Evolutionary conservation across 495 filamentous ascomycete species (phyloP), one percentile per base, ranked within the genome.

Genomic region (Daldinia vernicosa): DNA sequence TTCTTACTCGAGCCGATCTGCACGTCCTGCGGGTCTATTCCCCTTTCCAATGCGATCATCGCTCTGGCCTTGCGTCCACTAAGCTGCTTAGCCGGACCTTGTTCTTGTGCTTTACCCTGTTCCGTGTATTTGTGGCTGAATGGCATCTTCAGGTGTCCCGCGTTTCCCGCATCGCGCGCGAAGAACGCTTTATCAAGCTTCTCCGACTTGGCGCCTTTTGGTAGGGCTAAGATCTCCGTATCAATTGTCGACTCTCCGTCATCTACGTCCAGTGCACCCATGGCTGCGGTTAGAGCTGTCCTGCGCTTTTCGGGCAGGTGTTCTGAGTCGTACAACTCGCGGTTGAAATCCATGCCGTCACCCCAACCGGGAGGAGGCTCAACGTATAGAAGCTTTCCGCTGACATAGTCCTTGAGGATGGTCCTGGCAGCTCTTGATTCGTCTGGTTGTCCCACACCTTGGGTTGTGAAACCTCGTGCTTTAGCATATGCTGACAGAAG

Each of bases 321-420:
- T 2, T 84, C 83, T 26, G 88, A 77, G 71, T 94, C 90, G 80
- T 98, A 98, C 4, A 98, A 88, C 22, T 95, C 95, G 45, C 83
- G 78, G 79, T 99, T 99, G 85, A 98, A 99, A 33, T 89, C 87
- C 32, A 80, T 77, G 0, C 86, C 81, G 74, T 98, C 91, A 62
- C 90, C 88, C 40, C 89, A 85, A n/a, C 79, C 81, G 1, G 93
- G 93, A 0, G 96, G 96, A 14, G 96, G 95, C 72, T 95, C 89
- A 72, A 92, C 93, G 84, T 91, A 98, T 7, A 97, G 86, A 2
- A 99, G 87, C 80, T 97, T 98, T 61, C 96, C 96, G 75, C 89
- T 96, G 63, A 99, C 95, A 74, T 97, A 98, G 82, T 99, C 96
- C 79, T 99, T 99, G 17, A 99, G 87, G 14, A 99, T 83, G 66